phyloP scores from a whole-genome alignment of 1,284 basidiomycete genomes.

The Papiliotrema terrestris region DNA sequence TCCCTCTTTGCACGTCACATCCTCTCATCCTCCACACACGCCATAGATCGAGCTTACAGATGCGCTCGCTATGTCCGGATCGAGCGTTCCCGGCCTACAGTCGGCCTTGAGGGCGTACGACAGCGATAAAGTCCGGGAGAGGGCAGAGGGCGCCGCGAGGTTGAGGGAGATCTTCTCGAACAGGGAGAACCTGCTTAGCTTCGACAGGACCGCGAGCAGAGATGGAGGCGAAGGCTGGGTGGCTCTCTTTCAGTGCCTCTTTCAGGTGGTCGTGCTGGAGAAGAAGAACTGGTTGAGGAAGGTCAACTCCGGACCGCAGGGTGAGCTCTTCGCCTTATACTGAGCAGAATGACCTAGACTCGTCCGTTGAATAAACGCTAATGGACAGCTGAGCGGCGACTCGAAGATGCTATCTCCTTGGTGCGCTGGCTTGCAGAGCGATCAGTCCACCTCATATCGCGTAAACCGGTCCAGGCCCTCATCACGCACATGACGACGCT shows the following conservation, averaged over 20 bases:
- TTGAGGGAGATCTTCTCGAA: conserved; percentile 63
- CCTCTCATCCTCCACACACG: too few species aligned
- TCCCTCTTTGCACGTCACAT: too few species aligned
- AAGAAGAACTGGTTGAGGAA: conserved; percentile 56
- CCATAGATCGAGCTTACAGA: too few species aligned
- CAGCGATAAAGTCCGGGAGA: conserved; percentile 67
- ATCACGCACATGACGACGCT: conserved; percentile 65
- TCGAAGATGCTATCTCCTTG: conserved; percentile 31
- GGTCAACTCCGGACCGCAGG: conserved; percentile 26
- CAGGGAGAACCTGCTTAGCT: conserved; percentile 54
- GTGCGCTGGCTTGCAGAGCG: conserved; percentile 38
- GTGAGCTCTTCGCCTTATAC: conserved; percentile 14
- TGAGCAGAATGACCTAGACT: background rate
- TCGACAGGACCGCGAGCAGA: conserved; percentile 45
- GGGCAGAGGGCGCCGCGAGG: conserved; percentile 61
- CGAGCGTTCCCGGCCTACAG: conserved; percentile 36
- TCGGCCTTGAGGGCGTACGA: conserved; percentile 57
- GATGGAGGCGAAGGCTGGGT: conserved; percentile 61
- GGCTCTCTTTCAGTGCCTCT: conserved; percentile 68
- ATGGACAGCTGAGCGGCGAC: conserved; percentile 18
- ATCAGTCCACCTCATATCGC: conserved; percentile 29
- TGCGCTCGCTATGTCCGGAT: conserved; percentile 5
- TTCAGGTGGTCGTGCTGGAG: conserved; percentile 63
- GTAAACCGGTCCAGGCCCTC: conserved; percentile 46
- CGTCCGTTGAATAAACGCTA: background rate